Conservation (phyloP, 1,284 basidiomycete species). For the Malassezia yamatoensis region DNA sequence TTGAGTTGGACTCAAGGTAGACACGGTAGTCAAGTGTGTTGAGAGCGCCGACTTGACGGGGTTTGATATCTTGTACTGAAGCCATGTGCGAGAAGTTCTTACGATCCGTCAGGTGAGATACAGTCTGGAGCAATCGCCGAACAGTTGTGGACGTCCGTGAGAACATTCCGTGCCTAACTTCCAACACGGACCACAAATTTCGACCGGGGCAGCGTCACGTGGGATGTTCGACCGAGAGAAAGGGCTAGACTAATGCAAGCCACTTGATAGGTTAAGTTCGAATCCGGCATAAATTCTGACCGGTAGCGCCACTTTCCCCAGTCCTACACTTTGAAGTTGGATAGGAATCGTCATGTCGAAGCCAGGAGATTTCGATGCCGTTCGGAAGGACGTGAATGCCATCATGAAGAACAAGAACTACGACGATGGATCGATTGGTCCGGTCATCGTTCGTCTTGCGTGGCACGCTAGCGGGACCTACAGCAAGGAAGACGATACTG, state of each 20-base stretch:
- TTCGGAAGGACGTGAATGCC: conserved; percentile 37
- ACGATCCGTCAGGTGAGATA: conserved; percentile 23
- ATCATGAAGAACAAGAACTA: conserved; percentile 44
- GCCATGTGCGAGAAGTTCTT: conserved; percentile 17
- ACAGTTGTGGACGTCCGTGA: conserved; percentile 19
- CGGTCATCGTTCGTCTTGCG: conserved; percentile 76
- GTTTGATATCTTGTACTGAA: conserved; percentile 52
- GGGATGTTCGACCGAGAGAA: neutral
- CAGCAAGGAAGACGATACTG: conserved; percentile 65
- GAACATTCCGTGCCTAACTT: conserved; percentile 3
- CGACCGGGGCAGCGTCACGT: neutral
- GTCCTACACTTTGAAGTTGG: neutral
- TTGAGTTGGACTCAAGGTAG: conserved; percentile 60
- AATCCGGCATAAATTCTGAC: neutral
- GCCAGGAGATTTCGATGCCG: conserved; percentile 35
- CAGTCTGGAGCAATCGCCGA: conserved; percentile 31
- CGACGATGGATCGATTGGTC: conserved; percentile 37
- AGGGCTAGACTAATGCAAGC: neutral
- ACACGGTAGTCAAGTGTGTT: conserved; percentile 94
- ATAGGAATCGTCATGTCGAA: conserved; percentile 19
- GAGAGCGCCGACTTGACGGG: conserved; percentile 71
- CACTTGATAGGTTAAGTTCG: neutral
- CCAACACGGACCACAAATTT: neutral
- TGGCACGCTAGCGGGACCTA: conserved; percentile 72
- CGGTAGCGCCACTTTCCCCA: conserved; percentile 1